phyloP scores from a whole-genome alignment of 768 basidiomycete genomes.

The Xerocomus spinulosus region DNA sequence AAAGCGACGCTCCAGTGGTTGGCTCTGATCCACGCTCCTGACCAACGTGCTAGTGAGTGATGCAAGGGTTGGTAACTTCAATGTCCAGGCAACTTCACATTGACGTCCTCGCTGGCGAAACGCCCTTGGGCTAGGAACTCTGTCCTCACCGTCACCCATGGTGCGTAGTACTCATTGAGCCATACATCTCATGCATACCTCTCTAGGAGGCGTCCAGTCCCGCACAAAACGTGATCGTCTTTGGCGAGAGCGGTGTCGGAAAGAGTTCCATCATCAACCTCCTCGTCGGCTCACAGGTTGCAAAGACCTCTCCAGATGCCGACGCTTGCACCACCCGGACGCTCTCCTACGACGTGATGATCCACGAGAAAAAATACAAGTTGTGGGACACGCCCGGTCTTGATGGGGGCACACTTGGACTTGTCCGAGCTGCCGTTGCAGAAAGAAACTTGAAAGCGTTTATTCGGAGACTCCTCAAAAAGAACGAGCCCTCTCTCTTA shows the following conservation, averaged over 20 bases:
- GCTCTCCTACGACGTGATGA: slow-evolving; percentile 21
- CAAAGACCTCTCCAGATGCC: slow-evolving; percentile 31
- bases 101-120: background rate
- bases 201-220: slow-evolving; percentile 3
- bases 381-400: slow-evolving; percentile 36
- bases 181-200: no score
- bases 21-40: background rate
- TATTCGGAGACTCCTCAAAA: slow-evolving; percentile 30
- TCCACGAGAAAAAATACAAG: slow-evolving; percentile 17
- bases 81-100: no score
- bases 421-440: slow-evolving; percentile 18
- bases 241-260: slow-evolving; percentile 40
- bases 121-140: background rate
- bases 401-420: slow-evolving; percentile 29
- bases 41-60: slow-evolving; percentile 10
- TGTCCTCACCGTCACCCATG: no score
- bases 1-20: background rate
- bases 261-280: slow-evolving; percentile 46
- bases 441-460: slow-evolving; percentile 29
- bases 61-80: no score
- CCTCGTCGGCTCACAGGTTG: slow-evolving; percentile 26
- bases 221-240: slow-evolving; percentile 36
- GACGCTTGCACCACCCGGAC: slow-evolving; percentile 34
- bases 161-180: no score
- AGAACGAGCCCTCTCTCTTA: slow-evolving; percentile 36